Base-by-base conservation (phyloP, 2,329 filamentous ascomycete species). In the Cladosporium phlei region DNA sequence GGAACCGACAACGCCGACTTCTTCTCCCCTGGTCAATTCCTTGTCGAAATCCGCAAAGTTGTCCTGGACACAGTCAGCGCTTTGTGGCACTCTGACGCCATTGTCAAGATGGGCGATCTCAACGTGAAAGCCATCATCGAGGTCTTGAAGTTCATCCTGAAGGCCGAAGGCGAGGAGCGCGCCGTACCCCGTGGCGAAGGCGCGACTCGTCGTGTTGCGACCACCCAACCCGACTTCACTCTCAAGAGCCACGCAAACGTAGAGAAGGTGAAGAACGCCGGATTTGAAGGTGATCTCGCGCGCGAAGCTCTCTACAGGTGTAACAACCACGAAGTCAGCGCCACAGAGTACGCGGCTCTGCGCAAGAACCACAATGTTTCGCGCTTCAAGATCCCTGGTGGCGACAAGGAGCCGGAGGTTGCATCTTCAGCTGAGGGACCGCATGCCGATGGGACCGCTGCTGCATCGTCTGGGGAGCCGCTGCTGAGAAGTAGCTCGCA, bases 31-130 rank as follows among this genome's bases (percentile, higher is more conserved):
- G 74, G 79, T 1, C 91, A 96, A 58, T 85, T 97, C 46, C 72
- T 96, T 11, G 82, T 97, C 5, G 91, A 97, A 63, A 69, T 97
- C 32, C 84, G 93, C 32, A 81, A 86, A 68, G 80, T 83, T 20
- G 80, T 96, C 20, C 70, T 96, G 11, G 87, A 89, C 1, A 79
- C 85, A 35, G 77, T 93, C 30, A 78, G 79, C 47, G 77, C 83
- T 37, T 77, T 97, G 21, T 98, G 93, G 94, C 82, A 88, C 55
- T 94, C 89, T 1, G 74, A 81, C 20, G 79, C 95, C 38, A 80
- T 93, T 14, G 88, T 95, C 56, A 90, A 88, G 58, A 80, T 88
- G 1, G 82, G 86, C 3, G 83, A 82, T 19, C 77, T 82, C 17
- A 85, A 90, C 32, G 80, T 93, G 14, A 86, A 87, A 56, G 84